Evolutionary conservation across 2,329 filamentous ascomycete genomes (phyloP).

Genomic region (Phoma herbarum): DNA sequence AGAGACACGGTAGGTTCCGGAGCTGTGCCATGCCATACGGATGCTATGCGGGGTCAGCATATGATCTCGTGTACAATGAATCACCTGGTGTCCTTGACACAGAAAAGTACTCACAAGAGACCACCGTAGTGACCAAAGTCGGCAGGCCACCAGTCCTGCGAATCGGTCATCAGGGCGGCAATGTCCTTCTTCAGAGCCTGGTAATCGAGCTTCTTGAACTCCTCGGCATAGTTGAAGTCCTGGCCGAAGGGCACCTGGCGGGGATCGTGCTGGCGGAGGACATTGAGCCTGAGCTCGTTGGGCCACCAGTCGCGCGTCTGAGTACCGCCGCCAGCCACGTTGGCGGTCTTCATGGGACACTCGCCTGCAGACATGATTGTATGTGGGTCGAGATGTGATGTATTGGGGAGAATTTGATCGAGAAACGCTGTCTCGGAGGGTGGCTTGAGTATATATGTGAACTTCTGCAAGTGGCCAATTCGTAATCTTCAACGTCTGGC

Average conservation of each 20-base stretch:
- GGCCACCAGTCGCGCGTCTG: conserved; percentile 80
- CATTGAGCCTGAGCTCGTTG: conserved; percentile 70
- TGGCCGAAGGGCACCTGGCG: conserved; percentile 69
- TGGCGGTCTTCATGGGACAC: conserved; percentile 48
- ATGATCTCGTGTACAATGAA: not conserved
- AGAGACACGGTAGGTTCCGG: conserved; percentile 78
- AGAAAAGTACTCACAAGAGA: conserved; percentile 64
- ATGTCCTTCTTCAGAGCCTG: conserved; percentile 78
- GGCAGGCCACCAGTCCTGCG: conserved; percentile 82
- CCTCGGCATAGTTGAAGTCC: conserved; percentile 75
- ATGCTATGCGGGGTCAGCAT: conserved; percentile 53
- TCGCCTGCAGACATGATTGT: conserved; percentile 46
- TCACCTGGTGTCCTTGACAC: too few species aligned
- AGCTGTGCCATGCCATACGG: conserved; percentile 82
- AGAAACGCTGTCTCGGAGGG: conserved; percentile 17
- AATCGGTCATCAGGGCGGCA: conserved; percentile 75
- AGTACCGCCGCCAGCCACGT: conserved; percentile 68
- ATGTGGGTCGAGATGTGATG: conserved; percentile 25
- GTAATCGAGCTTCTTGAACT: conserved; percentile 78
- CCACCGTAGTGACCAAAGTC: conserved; percentile 84
- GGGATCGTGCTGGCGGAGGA: conserved; percentile 75
- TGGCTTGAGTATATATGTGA: conserved; percentile 33
- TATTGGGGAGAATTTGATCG: conserved; percentile 17
- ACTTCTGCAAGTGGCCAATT: conserved; percentile 31
- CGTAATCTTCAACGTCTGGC: conserved; percentile 42